phyloP scores from a whole-genome alignment of 768 basidiomycete genomes.

The Suillus subaureus region DNA sequence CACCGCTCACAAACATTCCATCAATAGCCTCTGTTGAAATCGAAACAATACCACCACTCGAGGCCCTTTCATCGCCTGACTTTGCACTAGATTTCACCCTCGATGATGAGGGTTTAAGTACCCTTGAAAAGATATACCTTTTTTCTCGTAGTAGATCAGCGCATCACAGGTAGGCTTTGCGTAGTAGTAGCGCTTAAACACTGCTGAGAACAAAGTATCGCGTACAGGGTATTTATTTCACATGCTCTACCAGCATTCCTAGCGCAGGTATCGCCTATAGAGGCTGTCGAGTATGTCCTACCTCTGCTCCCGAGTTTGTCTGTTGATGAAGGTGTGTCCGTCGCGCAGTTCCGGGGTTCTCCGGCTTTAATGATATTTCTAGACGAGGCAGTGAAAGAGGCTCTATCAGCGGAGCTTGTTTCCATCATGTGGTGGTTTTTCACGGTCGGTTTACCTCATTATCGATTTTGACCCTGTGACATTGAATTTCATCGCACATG shows the following conservation, averaged over 20 bases:
- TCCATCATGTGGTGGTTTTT: constrained; percentile 94
- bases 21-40: constrained; percentile 28
- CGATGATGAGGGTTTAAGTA: constrained; percentile 81
- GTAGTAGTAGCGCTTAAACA: constrained; percentile 22
- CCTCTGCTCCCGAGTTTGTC: constrained; percentile 87
- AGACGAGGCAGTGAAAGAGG: constrained; percentile 91
- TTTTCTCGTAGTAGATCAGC: constrained; percentile 77
- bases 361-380: constrained; percentile 16
- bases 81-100: constrained; percentile 43
- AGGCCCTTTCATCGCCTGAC: constrained; percentile 31
- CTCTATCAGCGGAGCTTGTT: constrained; percentile 78
- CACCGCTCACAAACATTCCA: constrained; percentile 25
- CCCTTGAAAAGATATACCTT: constrained; percentile 91
- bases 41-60: constrained; percentile 28
- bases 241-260: constrained; percentile 82
- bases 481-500: constrained; percentile 10
- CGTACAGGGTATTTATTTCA: constrained; percentile 73
- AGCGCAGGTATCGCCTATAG: constrained; percentile 73
- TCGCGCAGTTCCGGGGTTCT: constrained; percentile 4
- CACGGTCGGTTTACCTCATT: constrained; percentile 43
- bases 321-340: constrained; percentile 74
- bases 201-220: neutral
- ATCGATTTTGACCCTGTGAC: constrained; percentile 6
- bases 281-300: constrained; percentile 91
- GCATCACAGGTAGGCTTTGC: constrained; percentile 50